Evolutionary conservation across 108 stramenopile genomes (phyloP).

Genomic region (Cyclotella kingstonii): DNA sequence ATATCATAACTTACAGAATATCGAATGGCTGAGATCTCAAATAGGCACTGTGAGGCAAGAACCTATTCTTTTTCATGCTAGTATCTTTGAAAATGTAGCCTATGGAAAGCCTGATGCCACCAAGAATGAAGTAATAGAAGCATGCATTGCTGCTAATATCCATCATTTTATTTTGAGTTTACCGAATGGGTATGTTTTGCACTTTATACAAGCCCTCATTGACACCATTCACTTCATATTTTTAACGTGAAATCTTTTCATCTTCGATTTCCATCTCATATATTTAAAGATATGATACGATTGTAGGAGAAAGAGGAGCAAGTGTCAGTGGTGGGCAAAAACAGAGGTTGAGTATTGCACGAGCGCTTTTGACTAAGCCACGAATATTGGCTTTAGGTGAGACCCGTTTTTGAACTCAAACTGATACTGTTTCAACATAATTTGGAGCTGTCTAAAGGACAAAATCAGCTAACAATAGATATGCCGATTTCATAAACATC

Average conservation of each 20-base stretch:
- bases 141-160: conserved; percentile 56
- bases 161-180: conserved; percentile 72
- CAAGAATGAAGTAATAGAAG: conserved; percentile 50
- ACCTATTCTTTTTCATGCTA: conserved; percentile 75
- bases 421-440: too few relatives aligned
- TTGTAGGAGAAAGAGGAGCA: conserved; percentile 70
- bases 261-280: too few relatives aligned
- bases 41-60: conserved; percentile 83
- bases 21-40: conserved; percentile 57
- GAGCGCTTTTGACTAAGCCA: conserved; percentile 77
- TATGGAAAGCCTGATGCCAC: conserved; percentile 59
- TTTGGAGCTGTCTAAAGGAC: background rate
- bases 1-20: conserved; percentile 24
- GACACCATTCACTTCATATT: too few relatives aligned
- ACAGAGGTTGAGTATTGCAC: conserved; percentile 89
- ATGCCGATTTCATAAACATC: background rate
- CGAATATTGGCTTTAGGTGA: conserved; percentile 53
- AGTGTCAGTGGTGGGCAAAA: conserved; percentile 87
- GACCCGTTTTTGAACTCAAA: conserved; percentile 5
- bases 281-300: conserved; percentile 56
- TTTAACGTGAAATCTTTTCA: too few relatives aligned
- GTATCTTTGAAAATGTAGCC: conserved; percentile 74
- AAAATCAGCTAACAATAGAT: background rate
- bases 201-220: too few relatives aligned
- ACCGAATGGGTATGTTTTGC: conserved; percentile 40